Conservation (phyloP, 148 eudicot species). For the Chenopodium quinoa region DNA sequence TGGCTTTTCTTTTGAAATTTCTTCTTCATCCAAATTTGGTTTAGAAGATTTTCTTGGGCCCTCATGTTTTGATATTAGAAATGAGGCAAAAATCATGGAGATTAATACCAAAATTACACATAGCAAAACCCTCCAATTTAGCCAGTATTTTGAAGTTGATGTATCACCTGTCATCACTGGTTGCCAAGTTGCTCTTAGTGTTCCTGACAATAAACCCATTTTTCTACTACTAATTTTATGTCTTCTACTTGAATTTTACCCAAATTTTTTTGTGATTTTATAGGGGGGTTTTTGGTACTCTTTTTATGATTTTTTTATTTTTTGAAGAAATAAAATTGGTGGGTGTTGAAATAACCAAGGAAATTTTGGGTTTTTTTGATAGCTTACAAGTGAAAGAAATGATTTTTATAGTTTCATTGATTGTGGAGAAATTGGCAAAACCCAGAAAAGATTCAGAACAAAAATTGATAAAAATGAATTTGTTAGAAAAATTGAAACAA, state of each 20-base stretch:
- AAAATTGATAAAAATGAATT: not conserved
- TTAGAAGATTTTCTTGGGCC: constrained; percentile 31
- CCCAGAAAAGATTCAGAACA: constrained; percentile 19
- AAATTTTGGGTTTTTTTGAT: constrained; percentile 2
- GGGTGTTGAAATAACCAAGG: constrained; percentile 22
- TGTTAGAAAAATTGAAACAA: not conserved
- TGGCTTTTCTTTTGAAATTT: constrained; percentile 25
- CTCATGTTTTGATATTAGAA: constrained; percentile 57
- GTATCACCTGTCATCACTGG: constrained; percentile 52
- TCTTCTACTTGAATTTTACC: not conserved
- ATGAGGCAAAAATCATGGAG: constrained; percentile 46
- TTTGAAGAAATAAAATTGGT: not conserved
- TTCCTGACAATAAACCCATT: constrained; percentile 60
- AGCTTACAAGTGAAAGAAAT: not conserved
- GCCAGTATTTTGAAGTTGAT: constrained; percentile 64
- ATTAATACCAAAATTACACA: constrained; percentile 57
- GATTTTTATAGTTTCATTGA: constrained; percentile 18
- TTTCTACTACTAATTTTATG: not conserved
- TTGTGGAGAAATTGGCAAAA: constrained; percentile 13
- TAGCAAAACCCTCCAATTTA: constrained; percentile 74
- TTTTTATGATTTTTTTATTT: not conserved
- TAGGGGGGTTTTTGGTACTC: not conserved
- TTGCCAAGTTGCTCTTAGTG: constrained; percentile 59
- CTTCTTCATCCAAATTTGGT: not conserved
- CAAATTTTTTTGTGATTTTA: constrained; percentile 15